These are phyloP conservation scores for Rutidosis leptorrhynchoides DNA, from an alignment of 129 eudicot genomes.

Conservation along the genomic window DNA sequence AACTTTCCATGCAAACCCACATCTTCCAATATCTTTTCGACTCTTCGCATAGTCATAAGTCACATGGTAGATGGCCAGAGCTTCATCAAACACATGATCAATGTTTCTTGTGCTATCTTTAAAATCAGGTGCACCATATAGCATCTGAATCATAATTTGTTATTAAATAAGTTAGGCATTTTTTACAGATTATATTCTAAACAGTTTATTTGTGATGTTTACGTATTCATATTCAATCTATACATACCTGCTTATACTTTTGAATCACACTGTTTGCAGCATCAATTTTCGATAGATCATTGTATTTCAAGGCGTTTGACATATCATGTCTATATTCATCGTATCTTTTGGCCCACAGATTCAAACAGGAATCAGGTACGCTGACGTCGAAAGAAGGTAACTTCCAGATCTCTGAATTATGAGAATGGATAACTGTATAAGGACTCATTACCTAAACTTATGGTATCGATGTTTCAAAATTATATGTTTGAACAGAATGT, in stretches of 20 bases:
- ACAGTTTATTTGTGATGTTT: neutral
- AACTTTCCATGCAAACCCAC: constrained; percentile 79
- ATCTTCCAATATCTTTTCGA: constrained; percentile 31
- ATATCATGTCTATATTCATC: constrained; percentile 24
- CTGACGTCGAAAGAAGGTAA: constrained; percentile 18
- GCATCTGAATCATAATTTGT: constrained; percentile 36
- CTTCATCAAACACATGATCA: constrained; percentile 30
- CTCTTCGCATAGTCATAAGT: constrained; percentile 47
- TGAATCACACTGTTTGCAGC: constrained; percentile 27
- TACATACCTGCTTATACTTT: constrained; percentile 27
- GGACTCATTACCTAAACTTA: neutral
- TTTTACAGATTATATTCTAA: no score
- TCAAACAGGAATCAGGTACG: constrained; percentile 25
- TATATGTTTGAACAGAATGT: no score
- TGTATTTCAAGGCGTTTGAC: constrained; percentile 16
- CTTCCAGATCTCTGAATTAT: constrained; percentile 32
- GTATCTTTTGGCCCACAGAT: constrained; percentile 25
- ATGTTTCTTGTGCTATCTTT: constrained; percentile 31
- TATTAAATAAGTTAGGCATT: neutral
- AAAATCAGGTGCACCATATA: constrained; percentile 50
- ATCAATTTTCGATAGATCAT: constrained; percentile 20
- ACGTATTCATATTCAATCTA: neutral
- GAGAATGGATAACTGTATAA: neutral
- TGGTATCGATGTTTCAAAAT: no score
- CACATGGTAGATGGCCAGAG: constrained; percentile 36